phyloP scores from a whole-genome alignment of 2,329 filamentous ascomycete species.

The Apiospora kogelbergensis region DNA sequence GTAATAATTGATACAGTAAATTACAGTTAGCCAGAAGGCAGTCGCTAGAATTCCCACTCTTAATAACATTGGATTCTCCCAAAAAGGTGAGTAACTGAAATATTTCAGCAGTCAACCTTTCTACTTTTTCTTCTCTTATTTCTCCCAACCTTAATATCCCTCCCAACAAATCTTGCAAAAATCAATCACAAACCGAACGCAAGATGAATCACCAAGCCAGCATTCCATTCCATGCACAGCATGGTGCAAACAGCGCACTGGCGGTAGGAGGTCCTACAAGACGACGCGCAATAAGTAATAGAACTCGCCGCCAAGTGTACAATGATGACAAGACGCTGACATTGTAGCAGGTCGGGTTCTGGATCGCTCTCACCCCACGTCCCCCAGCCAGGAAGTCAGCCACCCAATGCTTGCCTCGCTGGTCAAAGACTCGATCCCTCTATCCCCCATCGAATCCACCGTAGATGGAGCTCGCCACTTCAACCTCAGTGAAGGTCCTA shows the following conservation, averaged over 20 bases:
- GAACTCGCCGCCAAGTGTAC: neutral
- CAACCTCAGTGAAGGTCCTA: neutral
- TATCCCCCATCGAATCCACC: neutral
- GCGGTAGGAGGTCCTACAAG: neutral
- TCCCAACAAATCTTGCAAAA: no score
- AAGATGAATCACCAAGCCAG: no score
- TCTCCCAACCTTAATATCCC: no score
- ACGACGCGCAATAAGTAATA: neutral
- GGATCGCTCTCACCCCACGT: accelerated
- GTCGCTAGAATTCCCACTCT: no score
- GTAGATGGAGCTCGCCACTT: neutral
- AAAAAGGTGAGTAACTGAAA: no score
- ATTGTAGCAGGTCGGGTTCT: neutral
- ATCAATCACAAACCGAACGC: no score
- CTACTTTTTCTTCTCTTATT: no score
- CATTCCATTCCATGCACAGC: no score
- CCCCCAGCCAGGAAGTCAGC: neutral
- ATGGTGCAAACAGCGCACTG: no score
- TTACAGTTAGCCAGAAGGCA: no score
- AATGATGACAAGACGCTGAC: neutral
- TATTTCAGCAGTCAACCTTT: neutral
- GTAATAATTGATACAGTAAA: no score
- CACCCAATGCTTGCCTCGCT: neutral
- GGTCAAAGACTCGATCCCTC: neutral
- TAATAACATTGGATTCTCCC: no score